A percentile compares a stretch with the other conserved stretches of the same genome.
Conservation (phyloP, 768 basidiomycete species). For the Amanita rimosa region DNA sequence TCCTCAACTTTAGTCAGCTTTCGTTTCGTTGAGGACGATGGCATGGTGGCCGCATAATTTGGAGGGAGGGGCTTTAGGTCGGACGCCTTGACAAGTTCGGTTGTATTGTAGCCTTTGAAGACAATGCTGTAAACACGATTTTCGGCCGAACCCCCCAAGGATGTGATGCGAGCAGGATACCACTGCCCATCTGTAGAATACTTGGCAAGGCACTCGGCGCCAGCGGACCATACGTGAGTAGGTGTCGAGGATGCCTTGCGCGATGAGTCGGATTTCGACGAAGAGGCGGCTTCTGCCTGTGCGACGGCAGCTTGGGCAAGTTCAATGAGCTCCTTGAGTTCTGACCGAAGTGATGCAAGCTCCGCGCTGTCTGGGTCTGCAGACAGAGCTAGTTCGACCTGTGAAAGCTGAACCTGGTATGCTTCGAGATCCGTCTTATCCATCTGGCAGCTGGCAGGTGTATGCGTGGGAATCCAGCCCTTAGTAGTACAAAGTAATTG, state of each 20-base stretch:
- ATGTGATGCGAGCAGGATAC: conserved; percentile 86
- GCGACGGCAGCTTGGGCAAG: conserved; percentile 65
- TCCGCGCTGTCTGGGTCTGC: conserved; percentile 67
- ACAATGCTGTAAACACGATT: conserved; percentile 83
- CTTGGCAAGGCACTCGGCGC: conserved; percentile 79
- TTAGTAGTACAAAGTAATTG: neutral
- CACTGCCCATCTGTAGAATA: conserved; percentile 77
- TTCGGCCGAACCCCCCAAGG: conserved; percentile 70
- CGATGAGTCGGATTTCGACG: conserved; percentile 44
- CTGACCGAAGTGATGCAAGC: conserved; percentile 60
- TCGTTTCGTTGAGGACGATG: conserved; percentile 50
- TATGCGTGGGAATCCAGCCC: conserved; percentile 2
- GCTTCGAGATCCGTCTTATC: conserved; percentile 77
- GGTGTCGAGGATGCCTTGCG: conserved; percentile 46
- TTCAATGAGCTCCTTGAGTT: conserved; percentile 75
- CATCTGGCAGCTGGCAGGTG: conserved; percentile 18
- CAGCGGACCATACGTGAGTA: conserved; percentile 57
- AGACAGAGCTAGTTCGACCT: conserved; percentile 72
- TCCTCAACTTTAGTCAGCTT: conserved; percentile 75
- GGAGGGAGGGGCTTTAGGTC: conserved; percentile 63
- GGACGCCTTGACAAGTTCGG: conserved; percentile 66
- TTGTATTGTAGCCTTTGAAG: conserved; percentile 87
- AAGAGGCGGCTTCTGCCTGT: conserved; percentile 52
- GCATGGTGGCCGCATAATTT: conserved; percentile 34
- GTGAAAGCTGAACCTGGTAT: conserved; percentile 83